Conservation (phyloP, 768 basidiomycete genomes). For the Leccinum boreale region DNA sequence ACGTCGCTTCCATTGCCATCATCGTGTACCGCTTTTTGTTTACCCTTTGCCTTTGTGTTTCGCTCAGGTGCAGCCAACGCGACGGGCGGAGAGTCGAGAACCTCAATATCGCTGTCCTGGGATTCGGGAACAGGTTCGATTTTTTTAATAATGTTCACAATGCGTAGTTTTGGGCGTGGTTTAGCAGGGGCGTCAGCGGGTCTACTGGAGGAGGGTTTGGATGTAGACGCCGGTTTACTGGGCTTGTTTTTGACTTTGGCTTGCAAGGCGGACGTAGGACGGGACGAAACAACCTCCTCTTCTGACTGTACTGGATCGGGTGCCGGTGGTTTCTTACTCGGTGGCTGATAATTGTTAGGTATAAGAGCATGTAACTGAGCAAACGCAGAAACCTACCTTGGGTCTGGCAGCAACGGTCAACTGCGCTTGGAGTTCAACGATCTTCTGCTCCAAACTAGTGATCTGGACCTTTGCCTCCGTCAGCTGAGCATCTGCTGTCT, state of each 20-base stretch:
- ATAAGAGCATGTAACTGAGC: conserved; percentile 10
- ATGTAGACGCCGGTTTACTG: conserved; percentile 9
- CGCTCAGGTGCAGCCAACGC: conserved; percentile 19
- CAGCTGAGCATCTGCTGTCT: conserved; percentile 34
- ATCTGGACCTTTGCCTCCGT: conserved; percentile 30
- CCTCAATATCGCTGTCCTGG: conserved; percentile 33
- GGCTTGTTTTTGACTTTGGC: conserved; percentile 16
- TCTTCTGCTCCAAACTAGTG: conserved; percentile 33
- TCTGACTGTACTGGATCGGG: conserved; percentile 15
- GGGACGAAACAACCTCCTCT: conserved; percentile 12
- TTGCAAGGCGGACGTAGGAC: conserved; percentile 12
- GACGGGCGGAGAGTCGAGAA: conserved; percentile 16
- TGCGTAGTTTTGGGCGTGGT: conserved; percentile 22
- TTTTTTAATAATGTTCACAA: conserved; percentile 14
- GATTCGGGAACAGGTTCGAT: conserved; percentile 14
- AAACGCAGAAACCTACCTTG: conserved; percentile 11
- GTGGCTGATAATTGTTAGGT: conserved; percentile 6
- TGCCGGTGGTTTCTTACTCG: conserved; percentile 9
- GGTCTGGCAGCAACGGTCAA: conserved; percentile 37
- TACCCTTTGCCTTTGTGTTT: conserved; percentile 35
- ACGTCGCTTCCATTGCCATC: conserved; percentile 15
- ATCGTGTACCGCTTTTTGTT: conserved; percentile 33
- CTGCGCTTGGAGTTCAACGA: conserved; percentile 44
- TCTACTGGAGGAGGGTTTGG: conserved; percentile 19
- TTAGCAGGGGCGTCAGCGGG: conserved; percentile 19